Evolutionary conservation across 257 asterid genomes (phyloP).

Genomic region (Agastache rugosa): DNA sequence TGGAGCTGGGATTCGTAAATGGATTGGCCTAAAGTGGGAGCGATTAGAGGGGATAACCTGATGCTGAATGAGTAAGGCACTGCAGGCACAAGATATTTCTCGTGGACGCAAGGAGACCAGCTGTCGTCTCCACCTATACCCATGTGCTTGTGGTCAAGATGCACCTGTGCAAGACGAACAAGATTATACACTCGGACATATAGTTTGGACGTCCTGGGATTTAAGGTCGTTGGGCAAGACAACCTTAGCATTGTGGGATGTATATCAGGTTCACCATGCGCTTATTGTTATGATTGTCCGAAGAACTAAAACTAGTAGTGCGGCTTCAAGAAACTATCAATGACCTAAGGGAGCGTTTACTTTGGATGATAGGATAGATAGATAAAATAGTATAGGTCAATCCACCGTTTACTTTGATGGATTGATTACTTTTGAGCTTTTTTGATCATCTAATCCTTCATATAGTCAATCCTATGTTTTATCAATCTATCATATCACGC

Average conservation of each 20-base stretch:
- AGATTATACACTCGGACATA: neutral
- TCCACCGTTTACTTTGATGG: too few species aligned
- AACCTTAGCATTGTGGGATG: too few species aligned
- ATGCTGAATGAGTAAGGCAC: conserved; percentile 73
- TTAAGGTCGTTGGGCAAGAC: neutral
- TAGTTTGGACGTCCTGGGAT: neutral
- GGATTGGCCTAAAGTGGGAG: conserved; percentile 54
- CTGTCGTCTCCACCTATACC: conserved; percentile 98
- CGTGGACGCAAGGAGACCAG: conserved; percentile 95
- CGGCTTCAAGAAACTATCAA: neutral
- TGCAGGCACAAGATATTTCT: conserved; percentile 74
- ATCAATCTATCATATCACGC: too few species aligned
- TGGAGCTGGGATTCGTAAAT: conserved; percentile 62
- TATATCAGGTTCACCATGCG: neutral
- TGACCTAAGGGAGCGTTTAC: too few species aligned
- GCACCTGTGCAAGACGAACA: conserved; percentile 62
- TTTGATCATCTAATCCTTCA: too few species aligned
- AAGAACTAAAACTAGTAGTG: conserved; percentile 3
- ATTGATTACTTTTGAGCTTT: too few species aligned
- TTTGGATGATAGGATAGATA: too few species aligned
- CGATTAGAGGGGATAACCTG: conserved; percentile 66
- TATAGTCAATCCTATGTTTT: too few species aligned
- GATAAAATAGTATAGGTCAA: too few species aligned
- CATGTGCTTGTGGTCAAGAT: conserved; percentile 95
- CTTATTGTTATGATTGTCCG: too few species aligned